Base-by-base conservation (phyloP, 345 rosid species). In the Carallia pectinifolia region DNA sequence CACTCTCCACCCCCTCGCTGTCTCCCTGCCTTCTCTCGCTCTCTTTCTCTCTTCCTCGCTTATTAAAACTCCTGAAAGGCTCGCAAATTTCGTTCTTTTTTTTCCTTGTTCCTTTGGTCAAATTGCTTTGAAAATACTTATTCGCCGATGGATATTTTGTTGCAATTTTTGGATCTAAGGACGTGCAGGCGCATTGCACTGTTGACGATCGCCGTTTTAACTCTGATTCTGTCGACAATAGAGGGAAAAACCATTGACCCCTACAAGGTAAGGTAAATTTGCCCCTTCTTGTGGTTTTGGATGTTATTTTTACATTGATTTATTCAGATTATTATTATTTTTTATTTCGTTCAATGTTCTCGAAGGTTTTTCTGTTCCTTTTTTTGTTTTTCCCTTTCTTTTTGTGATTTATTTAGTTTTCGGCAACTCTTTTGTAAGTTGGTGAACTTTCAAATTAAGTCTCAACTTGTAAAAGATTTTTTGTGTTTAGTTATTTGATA, bases 221-320 rank as follows among this genome's bases (percentile, higher is more conserved):
- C 80, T 62, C 54, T 85, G 6, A 66, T 84, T 70, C 31, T 83
- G 66, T 55, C 76, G 33, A 64, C 12, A 30, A 37, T 50, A 3
- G 85, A 71, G 30, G 88, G 93, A 55, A 90, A 83, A 80, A 74
- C 65, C 59, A n/a, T 56, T 55, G 98, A 92, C 79, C 93, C 89
- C 8, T 92, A 92, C 76, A 86, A 90, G 96, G 98, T 92, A 66
- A 48, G 33, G 0, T 54, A 18, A 55, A 30, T 50, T 18, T 30
- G 17, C 5, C 17, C 34, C 16, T 33, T 17, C 8, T 27, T 16
- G 23, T 34, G 29, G 23, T 59, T 12, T 15, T 18, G 39, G 50
- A 7, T 34, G 36, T 6, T 31, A 4, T 54, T 38, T 23, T 19
- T 9, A 10, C 6, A 44, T 44, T 4, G 17, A 44, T 12, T 44